phyloP scores from a whole-genome alignment of 495 filamentous ascomycete genomes.

The Usnea hakonensis region DNA sequence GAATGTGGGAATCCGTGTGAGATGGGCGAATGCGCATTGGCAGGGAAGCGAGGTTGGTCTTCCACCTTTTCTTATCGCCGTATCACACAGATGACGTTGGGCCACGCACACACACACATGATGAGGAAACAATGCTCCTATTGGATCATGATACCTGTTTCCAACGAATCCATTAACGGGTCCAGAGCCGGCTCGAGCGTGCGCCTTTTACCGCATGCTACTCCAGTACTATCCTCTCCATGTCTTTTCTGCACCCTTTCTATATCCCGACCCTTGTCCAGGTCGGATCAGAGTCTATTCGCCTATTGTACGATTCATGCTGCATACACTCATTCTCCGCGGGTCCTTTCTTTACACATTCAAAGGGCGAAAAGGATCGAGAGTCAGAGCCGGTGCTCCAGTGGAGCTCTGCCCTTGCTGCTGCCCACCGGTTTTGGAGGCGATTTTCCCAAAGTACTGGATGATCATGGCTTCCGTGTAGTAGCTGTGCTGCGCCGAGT shows the following conservation, averaged over 20 bases:
- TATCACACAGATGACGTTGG: not conserved
- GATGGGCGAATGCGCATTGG: not conserved
- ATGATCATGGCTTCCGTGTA: constrained; percentile 58
- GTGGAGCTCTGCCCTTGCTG: not conserved
- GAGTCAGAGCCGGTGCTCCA: not conserved
- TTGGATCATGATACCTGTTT: not conserved
- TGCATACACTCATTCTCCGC: constrained; percentile 2
- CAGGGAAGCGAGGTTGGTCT: not conserved
- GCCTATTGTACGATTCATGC: not conserved
- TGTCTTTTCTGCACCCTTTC: not conserved
- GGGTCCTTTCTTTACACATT: not conserved
- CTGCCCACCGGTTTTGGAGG: constrained; percentile 30
- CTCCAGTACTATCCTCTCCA: not conserved
- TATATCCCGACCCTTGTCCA: not conserved
- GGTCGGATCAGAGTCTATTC: not conserved
- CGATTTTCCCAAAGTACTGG: constrained; percentile 47
- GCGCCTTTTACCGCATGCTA: not conserved
- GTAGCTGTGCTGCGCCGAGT: constrained; percentile 76
- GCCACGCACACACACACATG: not conserved
- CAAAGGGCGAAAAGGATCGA: constrained; percentile 8
- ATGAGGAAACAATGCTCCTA: not conserved
- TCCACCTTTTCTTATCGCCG: too few relatives aligned
- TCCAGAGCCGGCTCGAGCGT: not conserved
- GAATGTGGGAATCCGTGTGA: too few relatives aligned
- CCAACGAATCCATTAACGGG: not conserved